phyloP scores from a whole-genome alignment of 2,329 filamentous ascomycete genomes.

The Talaromyces funiculosus region DNA sequence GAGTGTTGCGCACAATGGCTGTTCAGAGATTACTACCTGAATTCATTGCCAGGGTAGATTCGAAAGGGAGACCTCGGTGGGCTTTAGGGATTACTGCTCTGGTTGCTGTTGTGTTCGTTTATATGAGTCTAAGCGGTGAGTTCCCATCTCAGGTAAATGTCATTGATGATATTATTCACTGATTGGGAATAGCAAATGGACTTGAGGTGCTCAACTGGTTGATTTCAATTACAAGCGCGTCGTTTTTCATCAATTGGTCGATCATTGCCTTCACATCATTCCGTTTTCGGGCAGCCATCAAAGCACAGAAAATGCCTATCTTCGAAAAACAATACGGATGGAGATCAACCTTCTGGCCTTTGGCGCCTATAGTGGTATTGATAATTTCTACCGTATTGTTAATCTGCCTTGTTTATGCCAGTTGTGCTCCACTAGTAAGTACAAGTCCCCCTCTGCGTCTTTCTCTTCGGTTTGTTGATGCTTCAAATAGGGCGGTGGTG shows the following conservation, averaged over 20 bases:
- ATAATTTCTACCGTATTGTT: not conserved
- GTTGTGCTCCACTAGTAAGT: not conserved
- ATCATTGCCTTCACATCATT: not conserved
- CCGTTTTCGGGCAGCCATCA: not conserved
- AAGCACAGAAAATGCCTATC: not conserved
- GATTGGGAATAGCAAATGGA: not conserved
- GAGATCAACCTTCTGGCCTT: not conserved
- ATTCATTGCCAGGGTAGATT: not conserved
- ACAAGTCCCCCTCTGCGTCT: too few relatives aligned
- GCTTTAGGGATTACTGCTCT: not conserved
- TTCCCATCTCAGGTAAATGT: not conserved
- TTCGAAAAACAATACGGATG: not conserved
- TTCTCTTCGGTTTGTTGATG: too few relatives aligned
- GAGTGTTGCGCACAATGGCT: not conserved
- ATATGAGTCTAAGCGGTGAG: not conserved
- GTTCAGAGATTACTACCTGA: not conserved
- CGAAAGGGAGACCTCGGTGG: not conserved
- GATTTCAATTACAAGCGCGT: not conserved
- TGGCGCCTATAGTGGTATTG: not conserved
- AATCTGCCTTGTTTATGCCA: not conserved
- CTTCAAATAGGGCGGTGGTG: not conserved
- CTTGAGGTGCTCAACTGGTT: not conserved
- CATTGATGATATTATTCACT: not conserved
- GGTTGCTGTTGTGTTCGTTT: not conserved
- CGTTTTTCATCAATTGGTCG: not conserved